Evolutionary conservation across 331 rosid genomes (phyloP), one percentile per base, ranked within the genome.

Genomic region (Ulmus americana): DNA sequence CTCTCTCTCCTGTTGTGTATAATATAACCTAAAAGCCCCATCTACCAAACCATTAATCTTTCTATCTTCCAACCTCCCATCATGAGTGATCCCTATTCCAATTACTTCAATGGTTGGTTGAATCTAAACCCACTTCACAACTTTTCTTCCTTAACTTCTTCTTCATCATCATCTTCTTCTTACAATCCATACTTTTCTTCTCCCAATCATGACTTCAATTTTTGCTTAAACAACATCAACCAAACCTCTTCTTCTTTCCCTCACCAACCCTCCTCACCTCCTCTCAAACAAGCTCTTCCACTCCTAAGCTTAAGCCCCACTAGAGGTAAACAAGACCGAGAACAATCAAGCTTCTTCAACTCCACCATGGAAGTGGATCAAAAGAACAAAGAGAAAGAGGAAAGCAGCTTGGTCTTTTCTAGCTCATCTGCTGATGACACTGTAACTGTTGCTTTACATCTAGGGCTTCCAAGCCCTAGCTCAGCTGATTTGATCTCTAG

Each of bases 361-460:
- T 45, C 49, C 63, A 47, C 76, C 67, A 74, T 77, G 83, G 82
- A 83, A 69, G 80, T 74, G 16, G 59, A 74, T 58, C 61, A 54
- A 22, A 10, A 20, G 20, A 10, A 72, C 12, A 66, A 73, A 56
- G 74, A 75, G 22, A 52, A 69, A 43, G 64, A 73, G 59, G 42
- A 48, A 61, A 64, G 6, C 14, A 63, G 43, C 55, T 9, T 64
- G 50, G 69, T 74, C 2, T 44, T 43, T 13, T 65, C 68, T 48
- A n/a, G 38, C 39, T 66, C 77, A 5, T n/a, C 68, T 12, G 66
- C 68, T 49, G 80, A 79, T 39, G 75, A 79, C 14, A 58, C 68
- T 74, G 86, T 84, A 1, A 81, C 91, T 8, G 95, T 90, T 54
- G 95, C 95, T 77, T 83, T 91, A 53, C 95, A 86, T 82, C 69